Evolutionary conservation across 1,284 basidiomycete genomes (phyloP).

Genomic region (Ustilago trichophora): DNA sequence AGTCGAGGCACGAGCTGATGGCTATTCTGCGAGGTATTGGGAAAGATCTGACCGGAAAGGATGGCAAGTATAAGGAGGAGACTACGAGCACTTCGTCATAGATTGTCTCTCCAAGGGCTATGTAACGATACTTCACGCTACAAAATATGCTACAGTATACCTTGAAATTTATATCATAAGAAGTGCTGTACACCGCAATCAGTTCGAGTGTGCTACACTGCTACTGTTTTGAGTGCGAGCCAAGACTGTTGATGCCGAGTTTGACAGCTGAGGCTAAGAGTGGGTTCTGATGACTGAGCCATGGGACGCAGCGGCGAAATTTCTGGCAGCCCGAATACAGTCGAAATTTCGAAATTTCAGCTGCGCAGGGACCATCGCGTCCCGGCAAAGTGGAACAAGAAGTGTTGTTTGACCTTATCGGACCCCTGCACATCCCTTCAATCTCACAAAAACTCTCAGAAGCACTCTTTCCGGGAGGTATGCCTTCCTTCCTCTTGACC

Average conservation of each 20-base stretch:
- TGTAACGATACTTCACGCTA: too few species aligned
- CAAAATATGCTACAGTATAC: too few species aligned
- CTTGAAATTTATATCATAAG: too few species aligned
- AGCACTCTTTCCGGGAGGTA: too few species aligned
- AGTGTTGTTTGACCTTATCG: slow-evolving; percentile 11
- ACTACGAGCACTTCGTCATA: slow-evolving; percentile 3
- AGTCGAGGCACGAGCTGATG: slow-evolving; percentile 76
- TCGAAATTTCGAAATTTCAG: slow-evolving; percentile 8
- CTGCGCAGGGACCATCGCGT: slow-evolving; percentile 16
- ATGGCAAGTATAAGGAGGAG: slow-evolving; percentile 16
- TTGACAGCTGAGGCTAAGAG: too few species aligned
- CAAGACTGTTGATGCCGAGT: too few species aligned
- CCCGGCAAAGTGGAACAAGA: background rate
- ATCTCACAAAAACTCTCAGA: too few species aligned
- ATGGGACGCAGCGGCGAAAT: background rate
- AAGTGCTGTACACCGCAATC: too few species aligned
- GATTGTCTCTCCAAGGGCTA: too few species aligned
- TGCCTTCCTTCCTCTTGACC: too few species aligned
- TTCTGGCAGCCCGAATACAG: background rate
- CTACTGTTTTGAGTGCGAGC: too few species aligned
- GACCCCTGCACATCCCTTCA: background rate
- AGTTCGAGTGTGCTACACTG: too few species aligned
- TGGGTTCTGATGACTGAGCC: slow-evolving; percentile 7
- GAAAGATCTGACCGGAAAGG: slow-evolving; percentile 46
- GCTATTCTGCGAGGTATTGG: slow-evolving; percentile 74